These are phyloP conservation scores for Cryphonectria radicalis DNA, from an alignment of 2,329 filamentous ascomycete genomes.

Conservation along the genomic window DNA sequence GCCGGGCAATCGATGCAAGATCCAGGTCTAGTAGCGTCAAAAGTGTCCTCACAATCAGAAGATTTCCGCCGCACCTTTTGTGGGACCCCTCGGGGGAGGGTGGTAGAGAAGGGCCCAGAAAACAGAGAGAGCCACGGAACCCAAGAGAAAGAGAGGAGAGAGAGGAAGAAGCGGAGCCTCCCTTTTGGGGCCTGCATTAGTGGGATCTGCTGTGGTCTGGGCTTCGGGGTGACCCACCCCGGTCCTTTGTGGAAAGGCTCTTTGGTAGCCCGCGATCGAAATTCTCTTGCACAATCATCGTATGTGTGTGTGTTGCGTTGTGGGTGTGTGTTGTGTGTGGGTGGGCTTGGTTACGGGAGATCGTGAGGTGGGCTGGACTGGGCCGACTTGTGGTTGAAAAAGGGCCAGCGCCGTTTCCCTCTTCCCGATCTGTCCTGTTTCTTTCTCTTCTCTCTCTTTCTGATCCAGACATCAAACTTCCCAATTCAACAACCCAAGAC, in stretches of 20 bases:
- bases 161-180: neutral
- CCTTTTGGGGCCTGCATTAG: slow-evolving; percentile 15
- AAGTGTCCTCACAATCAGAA: slow-evolving; percentile 16
- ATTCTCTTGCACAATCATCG: slow-evolving; percentile 5
- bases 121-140: neutral
- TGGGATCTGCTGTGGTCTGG: slow-evolving; percentile 7
- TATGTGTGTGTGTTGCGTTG: neutral
- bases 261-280: neutral
- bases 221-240: slow-evolving; percentile 23
- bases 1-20: slow-evolving; percentile 5
- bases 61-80: slow-evolving; percentile 3
- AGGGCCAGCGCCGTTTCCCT: slow-evolving; percentile 2
- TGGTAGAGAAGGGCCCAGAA: neutral
- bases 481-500: neutral
- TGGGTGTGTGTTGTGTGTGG: neutral
- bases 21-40: neutral
- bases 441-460: neutral
- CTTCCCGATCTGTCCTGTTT: neutral
- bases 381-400: slow-evolving; percentile 1
- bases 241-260: neutral
- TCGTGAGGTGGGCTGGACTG: neutral
- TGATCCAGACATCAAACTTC: neutral
- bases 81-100: neutral
- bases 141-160: neutral
- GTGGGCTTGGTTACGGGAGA: neutral